A percentile compares a stretch with the other conserved stretches of the same genome.
phyloP scores from a whole-genome alignment of 2,329 filamentous ascomycete genomes.

The Arthrobotrys conoides region DNA sequence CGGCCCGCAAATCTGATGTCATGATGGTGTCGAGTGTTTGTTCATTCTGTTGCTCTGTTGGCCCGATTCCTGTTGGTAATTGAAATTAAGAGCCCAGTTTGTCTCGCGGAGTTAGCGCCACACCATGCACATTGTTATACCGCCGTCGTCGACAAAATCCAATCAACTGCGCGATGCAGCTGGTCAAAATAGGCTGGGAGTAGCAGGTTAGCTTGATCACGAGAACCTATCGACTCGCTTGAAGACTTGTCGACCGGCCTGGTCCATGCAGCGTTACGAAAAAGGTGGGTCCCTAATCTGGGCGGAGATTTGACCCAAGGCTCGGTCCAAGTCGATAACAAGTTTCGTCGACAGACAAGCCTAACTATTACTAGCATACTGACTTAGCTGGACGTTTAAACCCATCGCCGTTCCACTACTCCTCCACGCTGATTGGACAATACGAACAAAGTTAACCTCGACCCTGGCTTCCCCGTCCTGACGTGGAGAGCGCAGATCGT shows the following conservation, averaged over 20 bases:
- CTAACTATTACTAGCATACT: not conserved
- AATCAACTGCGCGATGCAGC: constrained; percentile 41
- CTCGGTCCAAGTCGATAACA: constrained; percentile 21
- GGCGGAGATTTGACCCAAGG: constrained; percentile 55
- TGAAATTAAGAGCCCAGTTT: constrained; percentile 24
- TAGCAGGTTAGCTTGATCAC: constrained; percentile 32
- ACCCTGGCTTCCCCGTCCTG: constrained; percentile 32
- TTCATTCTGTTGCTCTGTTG: constrained; percentile 8
- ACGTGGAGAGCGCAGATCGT: constrained; percentile 52
- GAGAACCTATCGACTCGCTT: constrained; percentile 37
- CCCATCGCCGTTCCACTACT: constrained; percentile 46
- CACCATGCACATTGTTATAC: constrained; percentile 8
- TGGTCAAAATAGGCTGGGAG: constrained; percentile 41
- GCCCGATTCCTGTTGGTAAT: constrained; percentile 5
- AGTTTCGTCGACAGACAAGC: constrained; percentile 21
- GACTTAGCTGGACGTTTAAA: not conserved
- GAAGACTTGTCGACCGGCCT: constrained; percentile 12
- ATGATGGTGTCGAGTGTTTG: constrained; percentile 16
- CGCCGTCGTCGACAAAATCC: constrained; percentile 28
- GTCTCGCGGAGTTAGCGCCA: constrained; percentile 26
- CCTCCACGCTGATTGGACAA: constrained; percentile 46
- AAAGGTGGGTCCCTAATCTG: constrained; percentile 49
- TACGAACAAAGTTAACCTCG: constrained; percentile 35
- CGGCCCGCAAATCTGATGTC: constrained; percentile 29
- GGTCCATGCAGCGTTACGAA: constrained; percentile 36